Evolutionary conservation across 2,329 filamentous ascomycete species (phyloP), one percentile per base, ranked within the genome.

Genomic region (Tolypocladium sp.): DNA sequence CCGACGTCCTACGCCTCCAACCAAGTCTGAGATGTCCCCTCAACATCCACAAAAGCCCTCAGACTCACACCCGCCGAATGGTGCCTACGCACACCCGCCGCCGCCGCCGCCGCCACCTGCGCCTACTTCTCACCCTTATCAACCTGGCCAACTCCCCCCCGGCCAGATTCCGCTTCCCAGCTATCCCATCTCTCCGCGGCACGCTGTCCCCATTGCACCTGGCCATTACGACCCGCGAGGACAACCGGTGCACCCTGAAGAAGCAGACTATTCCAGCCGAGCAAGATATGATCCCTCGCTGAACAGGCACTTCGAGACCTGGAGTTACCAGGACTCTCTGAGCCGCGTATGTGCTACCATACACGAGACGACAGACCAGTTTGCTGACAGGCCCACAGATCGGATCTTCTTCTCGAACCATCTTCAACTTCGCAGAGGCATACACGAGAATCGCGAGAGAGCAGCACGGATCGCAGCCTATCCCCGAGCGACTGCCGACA

Each of bases 401-500:
- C 64, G 76, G 75, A 51, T 76, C 75, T 58, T 75, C 76, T 4
- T 78, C 81, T 20, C 77, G 81, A 41, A 84, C 80, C 1, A 74
- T 84, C 10, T 81, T 75, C 65, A 80, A 81, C 61, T 85, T 85
- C 65, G 80, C 81, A 40, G 82, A 85, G 62, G 79, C 79, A 1
- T 85, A 83, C 57, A 73, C 74, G 7, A 76, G 78, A 55, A 76
- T 83, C 30, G 81, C 81, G 2, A 77, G 79, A 12, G 82, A 85
- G 63, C 81, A 84, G 64, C 80, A 83, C 53, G 77, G 79, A 7
- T 73, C 76, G 15, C 79, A 82, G 35, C 77, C 80, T 0, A 79
- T 83, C 27, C 78, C 80, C 1, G 79, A 81, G 53, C 74, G 82
- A 58, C 70, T 85, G 52, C 83, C 83, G 0, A 78, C 77, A 8